Conservation (phyloP, 2,329 filamentous ascomycete species). For the Ilyonectria mors-panacis region DNA sequence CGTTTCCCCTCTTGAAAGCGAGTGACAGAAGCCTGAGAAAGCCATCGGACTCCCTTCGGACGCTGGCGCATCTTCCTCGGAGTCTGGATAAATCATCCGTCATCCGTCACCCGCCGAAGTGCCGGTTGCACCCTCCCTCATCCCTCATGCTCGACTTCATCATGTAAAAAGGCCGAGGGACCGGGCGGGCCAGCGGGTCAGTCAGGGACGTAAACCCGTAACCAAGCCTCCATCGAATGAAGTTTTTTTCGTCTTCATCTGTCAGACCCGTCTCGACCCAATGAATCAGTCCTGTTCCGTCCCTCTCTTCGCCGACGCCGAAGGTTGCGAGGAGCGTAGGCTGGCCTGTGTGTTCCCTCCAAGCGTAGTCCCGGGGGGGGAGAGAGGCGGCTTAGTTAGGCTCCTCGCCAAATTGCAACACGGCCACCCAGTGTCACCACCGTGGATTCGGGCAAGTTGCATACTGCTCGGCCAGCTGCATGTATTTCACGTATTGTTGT, state of each 20-base stretch:
- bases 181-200: conserved; percentile 5
- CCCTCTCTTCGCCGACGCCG: conserved; percentile 46
- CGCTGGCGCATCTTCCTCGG: not conserved
- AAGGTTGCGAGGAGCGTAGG: conserved; percentile 43
- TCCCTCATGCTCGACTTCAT: not conserved
- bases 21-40: not conserved
- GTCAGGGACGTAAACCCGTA: conserved; percentile 21
- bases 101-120: not conserved
- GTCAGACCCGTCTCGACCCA: conserved; percentile 4
- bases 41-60: not conserved
- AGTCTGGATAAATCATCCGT: not conserved
- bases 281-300: conserved; percentile 32
- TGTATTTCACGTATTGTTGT: conserved; percentile 37
- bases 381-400: conserved; percentile 18
- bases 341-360: conserved; percentile 46
- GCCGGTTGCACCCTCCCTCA: not conserved
- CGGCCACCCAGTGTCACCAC: conserved; percentile 2
- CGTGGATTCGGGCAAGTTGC: conserved; percentile 26
- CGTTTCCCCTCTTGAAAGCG: no score
- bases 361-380: conserved; percentile 31
- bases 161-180: not conserved
- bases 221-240: conserved; percentile 8
- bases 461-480: conserved; percentile 31
- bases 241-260: not conserved
- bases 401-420: conserved; percentile 21